Conservation (phyloP, 1,284 basidiomycete genomes). For the Polyporus tsugae region DNA sequence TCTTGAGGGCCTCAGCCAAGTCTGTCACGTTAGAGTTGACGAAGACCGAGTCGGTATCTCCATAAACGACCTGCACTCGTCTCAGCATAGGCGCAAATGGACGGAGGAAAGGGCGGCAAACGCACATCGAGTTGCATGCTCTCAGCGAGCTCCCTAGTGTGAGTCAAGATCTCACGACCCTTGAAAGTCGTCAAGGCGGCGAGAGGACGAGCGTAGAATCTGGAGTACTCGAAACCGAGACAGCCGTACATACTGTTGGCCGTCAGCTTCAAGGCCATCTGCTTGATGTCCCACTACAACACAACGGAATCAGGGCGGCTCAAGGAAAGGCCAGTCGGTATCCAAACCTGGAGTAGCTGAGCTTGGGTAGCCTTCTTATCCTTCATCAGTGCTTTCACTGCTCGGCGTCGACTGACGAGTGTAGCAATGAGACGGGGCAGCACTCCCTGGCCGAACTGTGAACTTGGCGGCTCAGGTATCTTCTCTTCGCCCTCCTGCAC, state of each 20-base stretch:
- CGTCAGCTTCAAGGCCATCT: conserved; percentile 96
- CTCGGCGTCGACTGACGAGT: conserved; percentile 88
- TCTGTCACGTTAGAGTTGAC: conserved; percentile 96
- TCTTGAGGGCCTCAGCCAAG: conserved; percentile 88
- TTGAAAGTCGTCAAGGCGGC: conserved; percentile 98
- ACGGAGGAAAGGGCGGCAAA: conserved; percentile 11
- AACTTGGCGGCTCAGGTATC: conserved; percentile 88
- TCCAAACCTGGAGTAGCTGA: conserved; percentile 83
- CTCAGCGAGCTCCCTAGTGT: conserved; percentile 94
- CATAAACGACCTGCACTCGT: conserved; percentile 87
- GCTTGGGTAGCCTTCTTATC: conserved; percentile 80
- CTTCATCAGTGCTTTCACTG: conserved; percentile 97
- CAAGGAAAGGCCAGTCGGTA: background rate
- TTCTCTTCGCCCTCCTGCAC: conserved; percentile 80
- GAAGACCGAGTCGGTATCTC: conserved; percentile 99
- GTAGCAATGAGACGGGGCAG: conserved; percentile 96
- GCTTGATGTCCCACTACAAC: conserved; percentile 92
- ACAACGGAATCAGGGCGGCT: background rate
- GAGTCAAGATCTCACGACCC: conserved; percentile 96
- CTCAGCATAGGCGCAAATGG: conserved; percentile 9
- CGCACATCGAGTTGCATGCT: conserved; percentile 88
- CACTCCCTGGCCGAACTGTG: conserved; percentile 84
- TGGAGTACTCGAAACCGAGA: conserved; percentile 96
- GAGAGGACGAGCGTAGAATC: conserved; percentile 97
- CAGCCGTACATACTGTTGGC: conserved; percentile 99